Conservation (phyloP, 2,329 filamentous ascomycete genomes). For the Cladosporium phlei region DNA sequence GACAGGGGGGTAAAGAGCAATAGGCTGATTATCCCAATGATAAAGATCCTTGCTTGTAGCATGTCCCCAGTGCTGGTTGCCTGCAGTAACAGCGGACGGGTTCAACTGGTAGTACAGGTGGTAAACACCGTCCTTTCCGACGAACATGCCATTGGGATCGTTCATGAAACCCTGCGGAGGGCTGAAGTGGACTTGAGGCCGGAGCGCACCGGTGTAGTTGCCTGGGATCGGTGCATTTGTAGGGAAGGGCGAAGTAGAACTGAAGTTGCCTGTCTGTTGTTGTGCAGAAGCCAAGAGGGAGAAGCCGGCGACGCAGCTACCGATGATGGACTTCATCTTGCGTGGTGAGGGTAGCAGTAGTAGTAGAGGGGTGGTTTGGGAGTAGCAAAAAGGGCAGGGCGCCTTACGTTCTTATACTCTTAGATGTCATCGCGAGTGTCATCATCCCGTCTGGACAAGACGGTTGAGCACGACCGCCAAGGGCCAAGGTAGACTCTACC, state of each 20-base stretch:
- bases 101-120: slow-evolving; percentile 62
- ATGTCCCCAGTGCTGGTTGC: slow-evolving; percentile 62
- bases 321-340: slow-evolving; percentile 5
- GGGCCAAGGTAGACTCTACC: too few relatives aligned
- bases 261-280: neutral
- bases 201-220: slow-evolving; percentile 17
- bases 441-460: too few relatives aligned
- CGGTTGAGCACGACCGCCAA: too few relatives aligned
- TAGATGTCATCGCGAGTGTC: too few relatives aligned
- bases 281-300: slow-evolving; percentile 5
- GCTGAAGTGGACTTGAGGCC: slow-evolving; percentile 19
- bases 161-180: slow-evolving; percentile 45
- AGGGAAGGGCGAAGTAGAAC: slow-evolving; percentile 13
- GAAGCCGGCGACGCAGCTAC: slow-evolving; percentile 1
- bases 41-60: slow-evolving; percentile 58
- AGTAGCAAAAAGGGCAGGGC: too few relatives aligned
- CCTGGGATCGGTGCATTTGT: slow-evolving; percentile 15
- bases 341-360: too few relatives aligned
- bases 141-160: slow-evolving; percentile 42
- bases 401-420: neutral
- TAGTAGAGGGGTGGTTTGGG: too few relatives aligned
- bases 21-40: slow-evolving; percentile 58
- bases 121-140: slow-evolving; percentile 48
- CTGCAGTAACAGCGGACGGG: slow-evolving; percentile 42
- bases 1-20: slow-evolving; percentile 54